phyloP scores from a whole-genome alignment of 768 basidiomycete genomes.

The Phlebiopsis flavidoalba region DNA sequence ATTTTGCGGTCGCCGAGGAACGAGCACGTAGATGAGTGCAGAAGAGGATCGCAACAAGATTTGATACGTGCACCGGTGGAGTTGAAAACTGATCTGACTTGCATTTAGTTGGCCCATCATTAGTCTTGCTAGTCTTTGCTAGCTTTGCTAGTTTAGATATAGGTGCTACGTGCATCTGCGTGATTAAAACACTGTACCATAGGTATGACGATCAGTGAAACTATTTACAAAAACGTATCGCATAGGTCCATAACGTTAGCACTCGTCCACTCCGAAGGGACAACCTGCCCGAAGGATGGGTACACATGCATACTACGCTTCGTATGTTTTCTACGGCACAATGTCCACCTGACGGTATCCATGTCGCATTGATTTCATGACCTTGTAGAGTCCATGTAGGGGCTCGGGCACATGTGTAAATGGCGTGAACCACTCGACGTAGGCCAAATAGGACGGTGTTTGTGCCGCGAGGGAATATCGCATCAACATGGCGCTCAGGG shows the following conservation, averaged over 20 bases:
- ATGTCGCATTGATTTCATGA: neutral
- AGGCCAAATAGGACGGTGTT: slow-evolving; percentile 20
- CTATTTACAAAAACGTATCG: slow-evolving; percentile 2
- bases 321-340: neutral
- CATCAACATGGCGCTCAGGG: neutral
- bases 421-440: too few species aligned
- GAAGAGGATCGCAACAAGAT: too few species aligned
- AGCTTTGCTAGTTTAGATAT: too few species aligned
- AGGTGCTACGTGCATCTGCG: too few species aligned
- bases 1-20: too few species aligned
- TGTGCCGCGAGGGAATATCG: slow-evolving; percentile 6
- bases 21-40: too few species aligned
- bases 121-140: too few species aligned
- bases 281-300: neutral
- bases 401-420: slow-evolving; percentile 18
- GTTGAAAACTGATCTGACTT: too few species aligned
- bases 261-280: slow-evolving; percentile 2
- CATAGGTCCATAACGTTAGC: slow-evolving; percentile 7
- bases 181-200: neutral
- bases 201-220: slow-evolving; percentile 3
- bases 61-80: too few species aligned
- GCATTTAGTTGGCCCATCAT: too few species aligned
- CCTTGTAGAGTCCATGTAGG: slow-evolving; percentile 23
- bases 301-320: slow-evolving; percentile 9
- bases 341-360: neutral